Base-by-base conservation (phyloP, 352 stramenopile species). In the Blastocystis sp. region DNA sequence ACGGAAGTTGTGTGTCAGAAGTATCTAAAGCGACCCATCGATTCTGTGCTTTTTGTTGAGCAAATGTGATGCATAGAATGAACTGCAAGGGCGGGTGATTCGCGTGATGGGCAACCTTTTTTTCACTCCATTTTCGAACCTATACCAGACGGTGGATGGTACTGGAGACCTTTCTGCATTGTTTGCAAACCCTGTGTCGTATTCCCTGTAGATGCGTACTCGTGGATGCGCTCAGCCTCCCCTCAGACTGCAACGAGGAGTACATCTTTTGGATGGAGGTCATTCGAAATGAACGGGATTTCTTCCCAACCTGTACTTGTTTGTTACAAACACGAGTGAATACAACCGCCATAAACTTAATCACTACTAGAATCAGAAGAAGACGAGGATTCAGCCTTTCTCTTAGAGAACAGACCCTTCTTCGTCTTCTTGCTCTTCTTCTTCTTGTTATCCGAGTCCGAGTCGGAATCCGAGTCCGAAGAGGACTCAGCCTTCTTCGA, bases 401-500 rank as follows among this genome's bases (percentile, higher is more conserved):
- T 45, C 60, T 84, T 84, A 52, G 65, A 69, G 41, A 64, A 67
- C 23, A 84, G 34, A 43, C 48, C 48, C 14, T 56, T 48, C 59
- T 81, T 81, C 21, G 70, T n/a, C 52, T 84, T 84, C 28, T 45
- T 43, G 11, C 66, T 84, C 53, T 84, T 84, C 40, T 69, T 84
- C 45, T 52, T 28, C 2, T 62, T 62, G 21, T 66, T 52, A 4
- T 81, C 74, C 2, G 59, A 66, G 48, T 69, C 61, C 0, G 74
- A 84, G 5, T 84, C 74, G 0, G 66, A 77, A 56, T 84, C 74
- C 2, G 74, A 84, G 48, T 69, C 61, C 19, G 74, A 84, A 67
- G 48, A 56, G 5, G 48, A 74, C 21, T 52, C 52, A 2, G 23
- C 70, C 28, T 84, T 84, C 60, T 61, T 77, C 3, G 40, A 61